Base-by-base conservation (phyloP, 2,329 filamentous ascomycete genomes). In the Fonsecaea multimorphosa region DNA sequence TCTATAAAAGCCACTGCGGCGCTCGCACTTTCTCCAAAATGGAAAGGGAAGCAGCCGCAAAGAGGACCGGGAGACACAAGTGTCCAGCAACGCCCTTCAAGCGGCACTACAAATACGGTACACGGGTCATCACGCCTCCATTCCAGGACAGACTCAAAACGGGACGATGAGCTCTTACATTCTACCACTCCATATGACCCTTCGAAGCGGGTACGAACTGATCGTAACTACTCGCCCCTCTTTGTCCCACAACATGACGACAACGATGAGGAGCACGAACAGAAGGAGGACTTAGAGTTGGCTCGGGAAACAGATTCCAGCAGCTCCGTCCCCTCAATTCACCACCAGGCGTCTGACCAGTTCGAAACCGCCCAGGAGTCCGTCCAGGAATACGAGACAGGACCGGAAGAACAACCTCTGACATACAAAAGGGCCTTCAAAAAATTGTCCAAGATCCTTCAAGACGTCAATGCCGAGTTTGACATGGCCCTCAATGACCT, bases 401-500 rank as follows among this genome's bases (percentile, higher is more conserved):
- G 61, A 5, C 44, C 44, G 54, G 64, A 64, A 53, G 57, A 68
- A 40, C 34, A 34, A 9, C n/a, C 36, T 11, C 57, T n/a, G 27
- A 11, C 46, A 14, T 11, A 27, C 9, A 24, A 7, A n/a, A n/a
- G n/a, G n/a, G n/a, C n/a, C n/a, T n/a, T n/a, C n/a, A n/a, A n/a
- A n/a, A n/a, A n/a, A n/a, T n/a, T n/a, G n/a, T n/a, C n/a, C n/a
- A n/a, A n/a, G n/a, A n/a, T n/a, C n/a, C n/a, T 46, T 3, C 19
- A 16, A 12, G 51, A 27, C n/a, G 32, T 31, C 36, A 6, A 52
- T 12, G 58, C 32, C 24, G 59, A 62, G 34, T 36, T 65, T 49
- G 31, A 56, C n/a, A 27, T 66, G 4, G 65, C 57, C 6, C 60
- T 73, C 44, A 69, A 71, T 4, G 29, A 74, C n/a, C 70, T 72